Base-by-base conservation (phyloP, 331 rosid species). In the Malus hybrid region DNA sequence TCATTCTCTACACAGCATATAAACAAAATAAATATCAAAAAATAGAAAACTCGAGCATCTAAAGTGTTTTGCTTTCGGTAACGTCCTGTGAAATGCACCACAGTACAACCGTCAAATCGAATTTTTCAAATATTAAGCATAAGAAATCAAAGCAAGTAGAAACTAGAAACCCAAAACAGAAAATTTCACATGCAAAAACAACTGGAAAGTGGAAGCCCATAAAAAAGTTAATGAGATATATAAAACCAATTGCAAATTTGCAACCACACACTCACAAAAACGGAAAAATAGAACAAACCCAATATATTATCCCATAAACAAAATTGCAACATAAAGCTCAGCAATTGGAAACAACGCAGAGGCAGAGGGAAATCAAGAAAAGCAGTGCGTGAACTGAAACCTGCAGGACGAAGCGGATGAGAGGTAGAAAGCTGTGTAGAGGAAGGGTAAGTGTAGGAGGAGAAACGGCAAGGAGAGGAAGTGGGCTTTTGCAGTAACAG, bases 351-450 rank as follows among this genome's bases (percentile, higher is more conserved):
- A 42, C 11, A 62, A 29, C 11, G 48, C 48, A 42, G 48, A 42
- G 48, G 48, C 5, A 10, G 5, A 42, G 48, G 48, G 48, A 10
- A 42, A 42, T 42, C 48, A 42, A 42, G 48, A 42, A 42, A 42
- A 42, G 48, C 48, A 42, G 48, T 42, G 48, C 48, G 48, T 42
- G 48, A 42, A 42, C 48, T 42, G 48, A 42, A 74, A 86, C 94
- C 86, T 22, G 82, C 64, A 14, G 67, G 67, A 71, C 72, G 67
- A 72, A 75, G 50, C 24, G 82, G 85, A 73, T 76, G 83, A 65
- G 80, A 31, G 66, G 36, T 69, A 4, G 84, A 73, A 78, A 80
- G 77, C 52, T 63, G 73, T 67, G 79, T 3, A 71, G 76, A 77
- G 73, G 72, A 73, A 71, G 83, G 56, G 24, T 67, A 48, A 68